A percentile compares a stretch with the other conserved stretches of the same genome.
Conservation (phyloP, 176 grass and related monocot genomes). For the Oryza coarctata region DNA sequence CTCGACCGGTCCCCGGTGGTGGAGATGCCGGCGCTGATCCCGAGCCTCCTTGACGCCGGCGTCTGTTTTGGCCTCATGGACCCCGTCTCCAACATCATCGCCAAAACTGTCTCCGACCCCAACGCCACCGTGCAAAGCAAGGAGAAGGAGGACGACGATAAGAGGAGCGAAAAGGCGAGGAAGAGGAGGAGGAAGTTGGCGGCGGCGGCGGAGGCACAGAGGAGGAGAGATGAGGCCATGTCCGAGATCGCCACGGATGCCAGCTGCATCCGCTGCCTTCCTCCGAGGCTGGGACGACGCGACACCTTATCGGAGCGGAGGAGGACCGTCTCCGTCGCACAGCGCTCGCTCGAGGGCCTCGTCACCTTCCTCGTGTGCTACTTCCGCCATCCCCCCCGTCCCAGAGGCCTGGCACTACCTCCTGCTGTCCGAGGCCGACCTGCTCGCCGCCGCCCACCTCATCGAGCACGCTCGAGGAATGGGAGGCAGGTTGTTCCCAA, state of each 20-base stretch:
- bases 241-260: too few species aligned
- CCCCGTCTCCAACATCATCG: slow-evolving; percentile 31
- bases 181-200: too few species aligned
- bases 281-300: not conserved
- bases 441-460: not conserved
- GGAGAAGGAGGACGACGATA: too few species aligned
- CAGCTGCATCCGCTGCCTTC: not conserved
- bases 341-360: slow-evolving; percentile 24
- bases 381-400: not conserved
- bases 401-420: not conserved
- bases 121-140: not conserved
- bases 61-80: slow-evolving; percentile 13
- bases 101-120: not conserved
- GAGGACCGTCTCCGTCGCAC: not conserved
- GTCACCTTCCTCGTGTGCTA: not conserved
- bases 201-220: too few species aligned
- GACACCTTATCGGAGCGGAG: not conserved
- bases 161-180: too few species aligned
- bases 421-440: not conserved
- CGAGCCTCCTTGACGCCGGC: not conserved
- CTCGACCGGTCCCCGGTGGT: not conserved
- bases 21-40: not conserved
- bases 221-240: too few species aligned
- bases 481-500: not conserved
- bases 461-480: not conserved